Base-by-base conservation (phyloP, 176 grass and related monocot genomes). In the Bromus sterilis region DNA sequence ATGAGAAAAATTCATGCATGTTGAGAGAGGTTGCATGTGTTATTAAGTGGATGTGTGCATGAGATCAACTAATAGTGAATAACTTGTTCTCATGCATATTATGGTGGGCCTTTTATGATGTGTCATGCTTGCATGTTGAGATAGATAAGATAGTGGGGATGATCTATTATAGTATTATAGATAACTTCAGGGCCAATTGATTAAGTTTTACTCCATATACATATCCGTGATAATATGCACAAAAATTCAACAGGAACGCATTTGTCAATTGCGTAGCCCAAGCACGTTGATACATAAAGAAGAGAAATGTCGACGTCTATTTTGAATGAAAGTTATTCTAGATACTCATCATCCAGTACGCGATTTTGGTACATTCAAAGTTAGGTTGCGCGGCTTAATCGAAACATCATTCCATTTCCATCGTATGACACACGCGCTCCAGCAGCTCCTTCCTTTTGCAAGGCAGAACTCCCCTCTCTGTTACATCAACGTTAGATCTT, bases 351-450 rank as follows among this genome's bases (percentile, higher is more conserved):
- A n/a, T 20, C 18, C 21, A 13, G 32, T 11, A 21, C 11, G 8
- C 11, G 15, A 29, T 35, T 13, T 81, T 53, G 63, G 20, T 71
- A 57, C 78, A 5, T 82, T 66, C 73, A 28, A 36, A 78, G 78
- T 85, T 89, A 82, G 83, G 87, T 89, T 78, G 56, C 35, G 28
- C 33, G 35, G 83, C 78, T 78, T 57, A 86, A 86, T 89, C 73
- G 23, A 39, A 69, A 82, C 23, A 82, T 89, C 78, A 39, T 55
- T 26, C 15, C 2, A 24, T 41, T 55, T 26, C 15, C 2, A 24
- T 41, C 74, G 73, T 76, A 82, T 46, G 41, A 48, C 76, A 63
- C 65, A 78, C 78, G 78, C 65, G 66, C 65, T 31, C 76, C 16
- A 84, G 30, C 48, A 21, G 18, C 21, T 53, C 36, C 57, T 58